Conservation (phyloP, 345 rosid species). For the Eucalyptus coolabah region DNA sequence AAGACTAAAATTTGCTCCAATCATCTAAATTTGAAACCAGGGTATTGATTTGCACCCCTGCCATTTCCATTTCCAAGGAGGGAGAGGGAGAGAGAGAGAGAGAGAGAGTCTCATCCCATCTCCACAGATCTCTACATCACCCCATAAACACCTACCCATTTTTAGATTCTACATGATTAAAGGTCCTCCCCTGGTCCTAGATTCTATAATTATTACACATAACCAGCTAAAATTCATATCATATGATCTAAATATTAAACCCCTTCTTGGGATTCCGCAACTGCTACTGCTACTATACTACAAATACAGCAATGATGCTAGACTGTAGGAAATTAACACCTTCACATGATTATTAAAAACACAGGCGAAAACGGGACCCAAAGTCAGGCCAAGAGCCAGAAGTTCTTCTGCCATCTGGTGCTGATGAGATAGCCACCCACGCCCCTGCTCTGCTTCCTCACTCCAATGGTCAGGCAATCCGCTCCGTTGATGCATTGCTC, state of each 20-base stretch:
- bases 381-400: constrained; percentile 86
- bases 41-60: background rate
- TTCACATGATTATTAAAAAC: background rate
- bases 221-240: background rate
- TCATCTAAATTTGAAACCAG: background rate
- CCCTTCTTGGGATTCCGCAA: background rate
- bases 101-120: background rate
- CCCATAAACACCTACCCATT: background rate
- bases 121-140: background rate
- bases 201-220: background rate
- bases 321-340: background rate
- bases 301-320: background rate
- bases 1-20: background rate
- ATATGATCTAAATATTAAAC: background rate
- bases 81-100: background rate
- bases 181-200: background rate
- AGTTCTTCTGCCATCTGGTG: constrained; percentile 89
- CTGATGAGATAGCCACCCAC: constrained; percentile 76
- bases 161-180: background rate
- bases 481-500: constrained; percentile 65
- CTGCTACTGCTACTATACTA: background rate
- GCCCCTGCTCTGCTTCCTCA: constrained; percentile 81
- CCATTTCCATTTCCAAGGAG: background rate
- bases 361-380: too few species aligned
- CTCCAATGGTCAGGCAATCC: constrained; percentile 86